A percentile compares a stretch with the other conserved stretches of the same genome.
Evolutionary conservation across 139 green algal species (phyloP).

Genomic region (Edaphochlamys debaryana): DNA sequence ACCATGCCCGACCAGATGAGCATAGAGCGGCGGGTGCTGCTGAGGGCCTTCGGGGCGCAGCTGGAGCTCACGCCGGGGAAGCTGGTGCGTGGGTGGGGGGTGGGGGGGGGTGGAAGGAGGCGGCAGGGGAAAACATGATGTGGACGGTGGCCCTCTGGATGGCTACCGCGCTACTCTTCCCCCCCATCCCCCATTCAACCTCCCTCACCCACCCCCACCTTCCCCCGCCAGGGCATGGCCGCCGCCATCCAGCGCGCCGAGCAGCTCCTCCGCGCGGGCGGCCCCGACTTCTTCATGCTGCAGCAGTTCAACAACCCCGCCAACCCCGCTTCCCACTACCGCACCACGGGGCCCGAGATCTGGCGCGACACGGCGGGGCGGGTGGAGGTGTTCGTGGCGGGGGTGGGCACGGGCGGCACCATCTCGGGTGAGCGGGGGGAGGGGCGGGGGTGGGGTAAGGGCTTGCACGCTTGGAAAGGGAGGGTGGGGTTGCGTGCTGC

Average conservation of each 20-base stretch:
- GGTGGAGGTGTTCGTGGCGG: constrained; percentile 94
- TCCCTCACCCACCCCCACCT: neutral
- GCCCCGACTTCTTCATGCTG: constrained; percentile 84
- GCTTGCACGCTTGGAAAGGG: too few species aligned
- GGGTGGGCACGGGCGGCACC: constrained; percentile 98
- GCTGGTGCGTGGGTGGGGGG: constrained; percentile 35
- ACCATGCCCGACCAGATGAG: constrained; percentile 98
- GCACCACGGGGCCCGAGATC: constrained; percentile 92
- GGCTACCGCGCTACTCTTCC: too few species aligned
- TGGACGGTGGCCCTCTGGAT: too few species aligned
- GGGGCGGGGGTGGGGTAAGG: neutral
- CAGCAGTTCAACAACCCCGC: constrained; percentile 99
- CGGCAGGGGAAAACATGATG: neutral
- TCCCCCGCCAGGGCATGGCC: constrained; percentile 72
- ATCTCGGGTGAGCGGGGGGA: constrained; percentile 80
- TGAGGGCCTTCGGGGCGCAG: constrained; percentile 74
- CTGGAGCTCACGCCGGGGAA: constrained; percentile 80
- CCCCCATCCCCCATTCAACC: too few species aligned
- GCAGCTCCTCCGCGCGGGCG: constrained; percentile 76
- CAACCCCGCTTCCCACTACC: constrained; percentile 76
- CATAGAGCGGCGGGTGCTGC: constrained; percentile 91
- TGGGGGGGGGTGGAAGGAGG: neutral
- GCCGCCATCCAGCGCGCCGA: constrained; percentile 92
- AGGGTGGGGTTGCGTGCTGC: too few species aligned
- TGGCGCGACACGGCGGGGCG: constrained; percentile 85